Evolutionary conservation across 768 basidiomycete species (phyloP).

Genomic region (Macrolepiota albuminosa): DNA sequence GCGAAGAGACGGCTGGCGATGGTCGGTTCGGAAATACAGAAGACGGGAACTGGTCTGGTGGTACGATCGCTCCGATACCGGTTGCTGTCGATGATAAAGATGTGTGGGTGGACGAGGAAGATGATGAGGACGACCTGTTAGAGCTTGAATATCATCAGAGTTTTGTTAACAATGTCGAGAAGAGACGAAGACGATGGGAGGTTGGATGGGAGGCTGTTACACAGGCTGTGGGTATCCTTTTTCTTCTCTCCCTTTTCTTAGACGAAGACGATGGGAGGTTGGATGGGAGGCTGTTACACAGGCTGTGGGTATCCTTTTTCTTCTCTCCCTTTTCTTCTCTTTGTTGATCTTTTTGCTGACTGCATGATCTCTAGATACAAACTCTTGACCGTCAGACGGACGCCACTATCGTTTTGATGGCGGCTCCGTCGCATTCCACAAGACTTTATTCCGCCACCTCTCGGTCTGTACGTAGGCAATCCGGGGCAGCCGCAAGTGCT

Average conservation of each 20-base stretch:
- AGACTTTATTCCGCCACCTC: constrained; percentile 63
- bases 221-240: constrained; percentile 51
- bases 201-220: constrained; percentile 69
- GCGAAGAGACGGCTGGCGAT: constrained; percentile 79
- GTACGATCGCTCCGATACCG: constrained; percentile 12
- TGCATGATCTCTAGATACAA: constrained; percentile 51
- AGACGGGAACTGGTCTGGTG: constrained; percentile 33
- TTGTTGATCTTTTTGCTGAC: neutral
- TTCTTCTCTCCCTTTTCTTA: constrained; percentile 8
- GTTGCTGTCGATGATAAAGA: constrained; percentile 38
- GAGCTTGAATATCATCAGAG: constrained; percentile 75
- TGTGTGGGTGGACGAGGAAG: constrained; percentile 74
- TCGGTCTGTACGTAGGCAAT: constrained; percentile 61
- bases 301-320: constrained; percentile 42
- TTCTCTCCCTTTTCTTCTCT: neutral
- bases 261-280: constrained; percentile 67
- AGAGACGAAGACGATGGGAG: constrained; percentile 69
- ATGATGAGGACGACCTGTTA: constrained; percentile 65
- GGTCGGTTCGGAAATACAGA: constrained; percentile 34
- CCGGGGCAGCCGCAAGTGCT: constrained; percentile 35
- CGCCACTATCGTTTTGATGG: constrained; percentile 68
- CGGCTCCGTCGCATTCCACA: constrained; percentile 68
- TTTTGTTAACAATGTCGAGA: constrained; percentile 62
- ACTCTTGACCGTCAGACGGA: constrained; percentile 77
- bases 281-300: constrained; percentile 73